phyloP scores from a whole-genome alignment of 2,329 filamentous ascomycete genomes.

The Colletotrichum acutatum region DNA sequence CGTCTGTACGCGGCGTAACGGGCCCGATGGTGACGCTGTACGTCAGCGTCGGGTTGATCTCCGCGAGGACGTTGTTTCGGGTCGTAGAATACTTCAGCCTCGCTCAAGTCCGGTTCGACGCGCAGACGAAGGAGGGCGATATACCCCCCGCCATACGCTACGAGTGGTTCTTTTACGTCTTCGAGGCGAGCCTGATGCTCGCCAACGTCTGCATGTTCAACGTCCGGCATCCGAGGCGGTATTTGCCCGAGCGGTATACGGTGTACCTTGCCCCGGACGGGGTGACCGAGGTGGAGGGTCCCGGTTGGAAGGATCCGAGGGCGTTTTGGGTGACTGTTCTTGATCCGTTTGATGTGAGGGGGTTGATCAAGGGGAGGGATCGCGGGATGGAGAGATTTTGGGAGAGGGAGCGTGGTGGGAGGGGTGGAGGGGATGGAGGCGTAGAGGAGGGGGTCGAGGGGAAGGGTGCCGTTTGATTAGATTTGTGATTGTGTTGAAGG shows the following conservation, averaged over 20 bases:
- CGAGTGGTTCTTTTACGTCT: conserved; percentile 70
- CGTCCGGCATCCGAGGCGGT: conserved; percentile 60
- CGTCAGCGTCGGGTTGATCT: conserved; percentile 58
- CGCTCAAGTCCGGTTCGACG: conserved; percentile 51
- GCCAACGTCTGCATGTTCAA: conserved; percentile 62
- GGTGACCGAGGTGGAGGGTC: conserved; percentile 58
- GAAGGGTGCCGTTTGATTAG: neutral
- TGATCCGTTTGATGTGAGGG: conserved; percentile 53
- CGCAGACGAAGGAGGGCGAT: conserved; percentile 47
- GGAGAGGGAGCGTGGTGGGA: conserved; percentile 39
- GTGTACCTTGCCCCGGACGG: conserved; percentile 63
- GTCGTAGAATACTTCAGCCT: conserved; percentile 68
- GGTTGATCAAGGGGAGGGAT: conserved; percentile 46
- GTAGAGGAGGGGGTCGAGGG: neutral
- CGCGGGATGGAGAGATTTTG: conserved; percentile 48
- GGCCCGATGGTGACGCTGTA: conserved; percentile 61
- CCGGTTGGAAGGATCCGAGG: conserved; percentile 61
- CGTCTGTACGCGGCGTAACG: conserved; percentile 43
- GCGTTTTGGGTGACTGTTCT: conserved; percentile 53
- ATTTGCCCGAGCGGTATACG: conserved; percentile 59
- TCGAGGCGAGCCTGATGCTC: conserved; percentile 65
- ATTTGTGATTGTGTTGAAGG: neutral
- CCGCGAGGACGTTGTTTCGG: conserved; percentile 66
- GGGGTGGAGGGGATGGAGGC: neutral
- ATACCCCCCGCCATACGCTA: conserved; percentile 62